Evolutionary conservation across 2,329 filamentous ascomycete genomes (phyloP), one percentile per base, ranked within the genome.

Genomic region (Ciborinia camelliae): DNA sequence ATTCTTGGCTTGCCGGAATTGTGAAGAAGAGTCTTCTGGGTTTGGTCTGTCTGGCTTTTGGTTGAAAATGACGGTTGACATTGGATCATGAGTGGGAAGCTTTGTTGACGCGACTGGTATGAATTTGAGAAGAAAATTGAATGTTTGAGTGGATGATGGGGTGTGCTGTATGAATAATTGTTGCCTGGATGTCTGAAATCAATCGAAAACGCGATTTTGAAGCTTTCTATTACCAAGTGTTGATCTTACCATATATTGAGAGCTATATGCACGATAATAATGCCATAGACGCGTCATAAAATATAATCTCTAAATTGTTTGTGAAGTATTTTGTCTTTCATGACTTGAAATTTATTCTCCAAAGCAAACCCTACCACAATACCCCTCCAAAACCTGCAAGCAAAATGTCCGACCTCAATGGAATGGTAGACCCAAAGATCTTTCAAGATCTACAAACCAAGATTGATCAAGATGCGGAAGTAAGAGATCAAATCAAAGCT

Each of bases 361-460:
- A 15, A 58, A 20, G 37, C 18, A 32, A 43, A 47, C 30, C 41
- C 50, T 26, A 54, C 48, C 37, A 55, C 60, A 28, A 35, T 58
- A 45, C 61, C 61, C 61, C 39, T 47, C 61, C 41, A 57, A 57
- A 32, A 47, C 26, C 15, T 39, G 23, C 32, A 59, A 57, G 23
- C 47, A 67, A 62, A 37, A 70, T 71, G 69, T 66, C 66, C n/a
- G 65, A 65, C 63, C 30, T 57, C 30, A 66, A 62, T 54, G 69
- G 69, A 65, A 73, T 74, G 71, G 67, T 75, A 73, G 89, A 96
- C 76, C 89, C 91, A 66, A 83, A 62, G 55, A 91, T 98, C 76
- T 97, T 98, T 78, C 86, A 92, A 74, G 85, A 90, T 72, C 87
- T 99, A 67, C 94, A 97, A 78, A 81, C 84, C 66, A 93, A 93